phyloP scores from a whole-genome alignment of 78 protist genomes.

The Emiliania huxleyi region DNA sequence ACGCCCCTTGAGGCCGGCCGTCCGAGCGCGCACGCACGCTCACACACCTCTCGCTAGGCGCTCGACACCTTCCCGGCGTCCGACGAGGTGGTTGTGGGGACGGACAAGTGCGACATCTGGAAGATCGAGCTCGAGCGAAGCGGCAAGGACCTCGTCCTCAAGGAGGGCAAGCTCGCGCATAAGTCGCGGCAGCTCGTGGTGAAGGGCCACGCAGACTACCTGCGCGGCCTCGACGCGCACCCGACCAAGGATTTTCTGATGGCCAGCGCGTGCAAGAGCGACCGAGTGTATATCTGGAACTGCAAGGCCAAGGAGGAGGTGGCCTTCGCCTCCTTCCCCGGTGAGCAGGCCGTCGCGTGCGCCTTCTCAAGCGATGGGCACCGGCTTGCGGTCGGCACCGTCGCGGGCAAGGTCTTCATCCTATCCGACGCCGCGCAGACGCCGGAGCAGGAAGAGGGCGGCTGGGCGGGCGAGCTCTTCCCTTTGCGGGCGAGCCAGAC shows the following conservation, averaged over 20 bases:
- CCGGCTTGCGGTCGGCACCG: conserved; percentile 1
- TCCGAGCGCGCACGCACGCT: background rate
- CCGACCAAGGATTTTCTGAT: background rate
- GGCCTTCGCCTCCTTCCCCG: background rate
- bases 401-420: background rate
- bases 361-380: background rate
- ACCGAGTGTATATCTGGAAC: background rate
- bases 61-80: background rate
- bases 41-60: background rate
- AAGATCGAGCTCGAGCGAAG: background rate
- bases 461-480: background rate
- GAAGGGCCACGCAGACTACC: background rate
- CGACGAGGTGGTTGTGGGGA: background rate
- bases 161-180: background rate
- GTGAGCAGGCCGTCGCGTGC: background rate
- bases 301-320: background rate
- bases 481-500: background rate
- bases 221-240: background rate
- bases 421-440: too few relatives aligned
- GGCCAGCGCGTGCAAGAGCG: background rate
- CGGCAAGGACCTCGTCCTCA: background rate
- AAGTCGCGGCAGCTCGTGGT: background rate
- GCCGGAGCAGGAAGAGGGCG: background rate
- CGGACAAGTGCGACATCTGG: background rate
- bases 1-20: too few relatives aligned